A percentile compares a stretch with the other conserved stretches of the same genome.
Evolutionary conservation across 306 rosid genomes (phyloP).

Genomic region (Malus orientalis): DNA sequence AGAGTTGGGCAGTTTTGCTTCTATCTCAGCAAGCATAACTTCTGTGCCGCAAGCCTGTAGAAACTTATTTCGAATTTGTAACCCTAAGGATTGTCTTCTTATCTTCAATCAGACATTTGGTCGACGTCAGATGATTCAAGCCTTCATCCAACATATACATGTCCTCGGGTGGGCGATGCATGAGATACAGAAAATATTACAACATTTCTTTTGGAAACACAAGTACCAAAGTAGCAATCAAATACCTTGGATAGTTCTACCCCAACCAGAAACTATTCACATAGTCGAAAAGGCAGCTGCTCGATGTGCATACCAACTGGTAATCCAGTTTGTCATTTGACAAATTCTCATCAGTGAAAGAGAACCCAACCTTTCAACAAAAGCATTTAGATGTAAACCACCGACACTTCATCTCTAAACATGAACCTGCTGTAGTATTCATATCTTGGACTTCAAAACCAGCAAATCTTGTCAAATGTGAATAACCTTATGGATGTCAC

Average conservation of each 20-base stretch:
- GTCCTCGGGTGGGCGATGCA: background rate
- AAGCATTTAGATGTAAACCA: background rate
- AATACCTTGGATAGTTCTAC: background rate
- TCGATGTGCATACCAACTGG: background rate
- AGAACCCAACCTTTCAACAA: background rate
- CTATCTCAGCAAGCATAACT: background rate
- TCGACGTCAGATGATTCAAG: background rate
- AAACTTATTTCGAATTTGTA: background rate
- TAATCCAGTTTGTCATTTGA: background rate
- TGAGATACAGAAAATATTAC: background rate
- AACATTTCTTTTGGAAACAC: background rate
- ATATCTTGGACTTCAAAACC: background rate
- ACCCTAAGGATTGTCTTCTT: background rate
- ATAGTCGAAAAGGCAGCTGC: background rate
- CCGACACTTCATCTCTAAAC: background rate
- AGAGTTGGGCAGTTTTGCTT: background rate
- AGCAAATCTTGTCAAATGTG: background rate
- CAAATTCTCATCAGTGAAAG: background rate
- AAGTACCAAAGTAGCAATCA: background rate
- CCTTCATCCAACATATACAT: background rate
- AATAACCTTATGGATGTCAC: no score
- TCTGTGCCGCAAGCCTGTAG: background rate
- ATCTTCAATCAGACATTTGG: background rate
- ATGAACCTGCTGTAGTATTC: background rate
- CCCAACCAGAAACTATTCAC: background rate